Evolutionary conservation across 176 grass and related monocot species (phyloP).

Genomic region (Bonia amplexicaulis): DNA sequence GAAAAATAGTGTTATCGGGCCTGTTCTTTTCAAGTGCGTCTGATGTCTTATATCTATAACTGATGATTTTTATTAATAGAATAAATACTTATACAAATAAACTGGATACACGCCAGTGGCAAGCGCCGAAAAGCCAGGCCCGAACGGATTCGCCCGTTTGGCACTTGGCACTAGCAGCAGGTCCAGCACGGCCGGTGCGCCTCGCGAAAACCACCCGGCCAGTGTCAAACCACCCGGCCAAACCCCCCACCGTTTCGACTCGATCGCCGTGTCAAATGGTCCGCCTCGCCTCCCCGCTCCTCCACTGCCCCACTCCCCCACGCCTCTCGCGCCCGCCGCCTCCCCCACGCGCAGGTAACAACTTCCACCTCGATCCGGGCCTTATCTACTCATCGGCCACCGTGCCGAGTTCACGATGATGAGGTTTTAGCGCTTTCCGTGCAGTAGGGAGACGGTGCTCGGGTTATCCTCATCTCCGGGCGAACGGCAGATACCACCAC

Average conservation of each 20-base stretch:
- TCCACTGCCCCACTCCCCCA: slow-evolving; percentile 13
- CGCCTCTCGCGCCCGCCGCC: slow-evolving; percentile 18
- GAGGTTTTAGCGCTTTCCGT: background rate
- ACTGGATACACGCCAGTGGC: background rate
- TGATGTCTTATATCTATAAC: no score
- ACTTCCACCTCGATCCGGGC: background rate
- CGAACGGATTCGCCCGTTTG: background rate
- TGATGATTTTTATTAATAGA: no score
- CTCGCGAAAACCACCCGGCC: no score
- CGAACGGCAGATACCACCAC: background rate
- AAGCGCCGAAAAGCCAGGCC: background rate
- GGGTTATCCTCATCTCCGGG: background rate
- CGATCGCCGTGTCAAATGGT: slow-evolving; percentile 16
- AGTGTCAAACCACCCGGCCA: background rate
- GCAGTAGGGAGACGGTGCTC: background rate
- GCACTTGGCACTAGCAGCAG: background rate
- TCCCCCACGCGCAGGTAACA: background rate
- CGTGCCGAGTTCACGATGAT: background rate
- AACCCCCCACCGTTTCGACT: background rate
- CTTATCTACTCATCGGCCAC: background rate
- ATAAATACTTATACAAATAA: no score
- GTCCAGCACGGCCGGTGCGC: background rate
- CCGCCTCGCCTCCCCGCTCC: background rate
- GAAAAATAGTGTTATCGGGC: no score
- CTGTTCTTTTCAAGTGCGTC: no score